Evolutionary conservation across 2,329 filamentous ascomycete genomes (phyloP).

Genomic region (Neoascochyta sp.): DNA sequence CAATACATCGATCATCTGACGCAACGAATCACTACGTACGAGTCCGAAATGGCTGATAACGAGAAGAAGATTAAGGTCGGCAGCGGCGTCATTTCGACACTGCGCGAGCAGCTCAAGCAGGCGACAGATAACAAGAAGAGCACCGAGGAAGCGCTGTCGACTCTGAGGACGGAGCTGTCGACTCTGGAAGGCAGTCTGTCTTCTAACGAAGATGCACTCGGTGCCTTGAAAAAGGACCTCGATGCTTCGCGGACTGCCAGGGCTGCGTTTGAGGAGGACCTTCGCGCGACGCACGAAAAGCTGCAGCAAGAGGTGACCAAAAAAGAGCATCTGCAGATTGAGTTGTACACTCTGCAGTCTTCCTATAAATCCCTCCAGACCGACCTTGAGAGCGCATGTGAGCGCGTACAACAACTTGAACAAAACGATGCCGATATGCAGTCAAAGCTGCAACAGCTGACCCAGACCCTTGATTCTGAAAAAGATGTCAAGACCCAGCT

Average conservation of each 20-base stretch:
- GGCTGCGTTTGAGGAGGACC: slow-evolving; percentile 18
- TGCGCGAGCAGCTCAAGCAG: slow-evolving; percentile 24
- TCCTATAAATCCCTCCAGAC: slow-evolving; percentile 14
- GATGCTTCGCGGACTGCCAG: slow-evolving; percentile 14
- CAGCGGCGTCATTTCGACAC: slow-evolving; percentile 16
- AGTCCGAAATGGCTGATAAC: slow-evolving; percentile 22
- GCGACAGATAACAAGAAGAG: slow-evolving; percentile 17
- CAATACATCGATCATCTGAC: slow-evolving; percentile 21
- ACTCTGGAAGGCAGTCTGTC: too few species aligned
- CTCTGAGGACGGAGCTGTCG: slow-evolving; percentile 14
- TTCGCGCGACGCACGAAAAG: slow-evolving; percentile 10
- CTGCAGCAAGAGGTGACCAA: slow-evolving; percentile 11
- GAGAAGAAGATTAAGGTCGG: slow-evolving; percentile 21
- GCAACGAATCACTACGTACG: slow-evolving; percentile 20
- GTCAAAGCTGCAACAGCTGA: slow-evolving; percentile 17
- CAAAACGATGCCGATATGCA: slow-evolving; percentile 15
- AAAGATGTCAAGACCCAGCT: slow-evolving; percentile 8
- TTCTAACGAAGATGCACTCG: slow-evolving; percentile 11
- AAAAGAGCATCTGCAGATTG: slow-evolving; percentile 15
- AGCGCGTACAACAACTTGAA: slow-evolving; percentile 19
- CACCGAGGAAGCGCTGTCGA: slow-evolving; percentile 20
- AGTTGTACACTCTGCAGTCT: slow-evolving; percentile 17
- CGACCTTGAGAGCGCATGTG: slow-evolving; percentile 20
- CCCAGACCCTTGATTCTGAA: slow-evolving; percentile 7
- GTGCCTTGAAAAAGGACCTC: slow-evolving; percentile 21